A percentile compares a stretch with the other conserved stretches of the same genome.
phyloP scores from a whole-genome alignment of 192 early-diverging fungal species.

The Ambispora gerdemannii region DNA sequence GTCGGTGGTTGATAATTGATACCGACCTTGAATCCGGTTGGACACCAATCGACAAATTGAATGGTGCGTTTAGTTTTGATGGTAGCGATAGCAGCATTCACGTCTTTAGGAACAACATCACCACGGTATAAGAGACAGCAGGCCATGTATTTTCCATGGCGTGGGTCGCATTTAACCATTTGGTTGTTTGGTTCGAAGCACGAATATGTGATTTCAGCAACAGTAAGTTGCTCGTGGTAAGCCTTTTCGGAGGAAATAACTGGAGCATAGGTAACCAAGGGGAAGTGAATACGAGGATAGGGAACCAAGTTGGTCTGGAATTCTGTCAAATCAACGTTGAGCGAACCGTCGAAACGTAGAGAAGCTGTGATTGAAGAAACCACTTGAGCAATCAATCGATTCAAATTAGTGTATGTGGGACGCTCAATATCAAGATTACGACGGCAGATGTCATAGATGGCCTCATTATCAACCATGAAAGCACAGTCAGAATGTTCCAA shows the following conservation, averaged over 20 bases:
- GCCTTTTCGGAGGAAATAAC: conserved; percentile 95
- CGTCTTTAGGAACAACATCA: conserved; percentile 98
- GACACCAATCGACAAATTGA: conserved; percentile 99
- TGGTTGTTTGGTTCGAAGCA: conserved; percentile 99
- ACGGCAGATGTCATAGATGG: conserved; percentile 99
- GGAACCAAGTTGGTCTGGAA: conserved; percentile 99
- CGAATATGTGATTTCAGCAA: conserved; percentile 92
- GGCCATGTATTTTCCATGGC: conserved; percentile 98
- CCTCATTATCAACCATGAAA: conserved; percentile 99
- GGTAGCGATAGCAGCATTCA: conserved; percentile 82
- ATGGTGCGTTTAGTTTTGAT: conserved; percentile 97
- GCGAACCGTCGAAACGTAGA: conserved; percentile 96
- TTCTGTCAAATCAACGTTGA: conserved; percentile 98
- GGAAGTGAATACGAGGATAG: conserved; percentile 99
- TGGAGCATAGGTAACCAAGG: conserved; percentile 95
- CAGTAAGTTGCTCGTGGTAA: conserved; percentile 93
- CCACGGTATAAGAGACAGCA: conserved; percentile 99
- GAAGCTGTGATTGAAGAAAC: conserved; percentile 99
- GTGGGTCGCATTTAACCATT: conserved; percentile 99
- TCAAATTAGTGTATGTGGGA: conserved; percentile 96
- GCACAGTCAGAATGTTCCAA: conserved; percentile 98
- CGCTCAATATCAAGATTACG: conserved; percentile 96
- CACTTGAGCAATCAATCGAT: conserved; percentile 97
- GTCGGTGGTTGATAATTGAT: conserved; percentile 94
- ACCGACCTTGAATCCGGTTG: conserved; percentile 99